These are phyloP conservation scores for Termitomyces sp. DNA, from an alignment of 768 basidiomycete species.

Conservation along the genomic window DNA sequence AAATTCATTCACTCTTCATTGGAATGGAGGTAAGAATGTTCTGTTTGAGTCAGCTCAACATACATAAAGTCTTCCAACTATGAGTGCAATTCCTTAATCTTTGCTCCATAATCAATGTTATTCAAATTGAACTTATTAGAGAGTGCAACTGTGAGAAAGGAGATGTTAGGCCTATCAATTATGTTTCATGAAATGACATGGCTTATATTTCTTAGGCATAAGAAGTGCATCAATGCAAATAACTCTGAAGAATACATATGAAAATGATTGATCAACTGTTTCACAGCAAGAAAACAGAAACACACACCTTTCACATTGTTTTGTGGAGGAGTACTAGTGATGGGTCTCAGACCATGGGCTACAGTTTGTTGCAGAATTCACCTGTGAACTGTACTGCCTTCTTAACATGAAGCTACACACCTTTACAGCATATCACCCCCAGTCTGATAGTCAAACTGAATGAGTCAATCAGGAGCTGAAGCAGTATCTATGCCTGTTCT, in stretches of 20 bases:
- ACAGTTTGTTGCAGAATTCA: too few species aligned
- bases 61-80: slow-evolving; percentile 91
- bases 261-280: too few species aligned
- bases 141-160: slow-evolving; percentile 64
- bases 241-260: slow-evolving; percentile 54
- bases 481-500: too few species aligned
- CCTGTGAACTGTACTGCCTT: too few species aligned
- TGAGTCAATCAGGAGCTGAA: too few species aligned
- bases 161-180: slow-evolving; percentile 1
- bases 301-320: slow-evolving; percentile 94
- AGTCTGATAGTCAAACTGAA: too few species aligned
- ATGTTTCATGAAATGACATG: neutral
- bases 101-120: slow-evolving; percentile 88
- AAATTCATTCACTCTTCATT: slow-evolving; percentile 96
- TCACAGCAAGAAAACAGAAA: neutral
- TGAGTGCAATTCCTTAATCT: slow-evolving; percentile 93
- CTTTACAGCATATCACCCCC: too few species aligned
- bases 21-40: slow-evolving; percentile 96
- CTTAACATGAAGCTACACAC: too few species aligned
- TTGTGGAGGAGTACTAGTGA: slow-evolving; percentile 97
- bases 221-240: slow-evolving; percentile 96
- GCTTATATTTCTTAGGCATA: slow-evolving; percentile 97
- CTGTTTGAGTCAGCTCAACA: slow-evolving; percentile 92
- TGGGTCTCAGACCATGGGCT: too few species aligned
- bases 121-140: slow-evolving; percentile 94